These are phyloP conservation scores for Ustilago curta DNA, from an alignment of 1,284 basidiomycete species.

Conservation along the genomic window DNA sequence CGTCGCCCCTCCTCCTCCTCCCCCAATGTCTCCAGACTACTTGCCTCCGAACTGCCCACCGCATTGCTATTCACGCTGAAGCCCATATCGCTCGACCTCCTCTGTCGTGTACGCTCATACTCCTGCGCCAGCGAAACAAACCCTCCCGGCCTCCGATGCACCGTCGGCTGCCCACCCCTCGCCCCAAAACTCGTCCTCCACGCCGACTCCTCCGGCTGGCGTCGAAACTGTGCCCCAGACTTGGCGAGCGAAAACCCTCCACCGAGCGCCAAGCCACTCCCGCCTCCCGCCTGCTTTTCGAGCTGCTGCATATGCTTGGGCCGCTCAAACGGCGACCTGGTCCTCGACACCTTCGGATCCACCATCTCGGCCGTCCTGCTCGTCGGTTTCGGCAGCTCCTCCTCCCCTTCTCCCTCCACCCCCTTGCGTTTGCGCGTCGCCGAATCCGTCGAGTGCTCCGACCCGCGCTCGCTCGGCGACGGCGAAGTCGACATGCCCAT, in stretches of 20 bases:
- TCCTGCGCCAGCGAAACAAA: constrained; percentile 50
- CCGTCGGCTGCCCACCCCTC: constrained; percentile 21
- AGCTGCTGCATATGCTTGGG: constrained; percentile 47
- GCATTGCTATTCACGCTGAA: constrained; percentile 46
- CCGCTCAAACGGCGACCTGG: constrained; percentile 18
- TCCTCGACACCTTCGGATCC: constrained; percentile 32
- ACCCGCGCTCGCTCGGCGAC: constrained; percentile 28
- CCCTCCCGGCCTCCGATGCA: constrained; percentile 44
- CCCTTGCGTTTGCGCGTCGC: constrained; percentile 41
- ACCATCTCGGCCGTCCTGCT: constrained; percentile 23
- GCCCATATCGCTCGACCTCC: constrained; percentile 24
- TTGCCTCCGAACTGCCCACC: constrained; percentile 32
- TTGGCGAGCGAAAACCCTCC: constrained; percentile 50
- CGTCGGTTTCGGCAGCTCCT: constrained; percentile 29
- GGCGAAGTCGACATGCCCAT: constrained; percentile 50
- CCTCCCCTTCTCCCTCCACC: constrained; percentile 16
- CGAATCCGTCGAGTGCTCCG: constrained; percentile 17
- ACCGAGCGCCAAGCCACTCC: constrained; percentile 42
- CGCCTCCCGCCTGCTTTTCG: constrained; percentile 12
- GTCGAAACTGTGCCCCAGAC: constrained; percentile 41
- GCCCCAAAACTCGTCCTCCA: too few species aligned
- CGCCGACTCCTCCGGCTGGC: background rate
- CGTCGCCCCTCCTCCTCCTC: too few species aligned
- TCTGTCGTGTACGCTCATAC: constrained; percentile 35
- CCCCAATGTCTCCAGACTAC: constrained; percentile 34